These are phyloP conservation scores for Rhodotorula sp. DNA, from an alignment of 1,284 basidiomycete species.

Conservation along the genomic window DNA sequence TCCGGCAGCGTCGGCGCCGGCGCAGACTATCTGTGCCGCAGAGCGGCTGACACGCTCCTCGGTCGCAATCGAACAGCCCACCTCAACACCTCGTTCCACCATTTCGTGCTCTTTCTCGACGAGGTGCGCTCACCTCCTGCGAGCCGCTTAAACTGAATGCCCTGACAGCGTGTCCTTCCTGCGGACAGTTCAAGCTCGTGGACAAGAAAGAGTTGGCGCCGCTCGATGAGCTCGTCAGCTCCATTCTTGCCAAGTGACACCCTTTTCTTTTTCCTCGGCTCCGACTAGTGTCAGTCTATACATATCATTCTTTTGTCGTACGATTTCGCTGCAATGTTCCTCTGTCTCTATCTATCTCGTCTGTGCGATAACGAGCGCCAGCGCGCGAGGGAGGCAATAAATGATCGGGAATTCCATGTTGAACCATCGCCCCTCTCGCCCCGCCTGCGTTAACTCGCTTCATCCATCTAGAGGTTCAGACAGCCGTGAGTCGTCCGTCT, in stretches of 20 bases:
- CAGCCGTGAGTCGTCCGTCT: no score
- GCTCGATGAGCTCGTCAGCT: conserved; percentile 93
- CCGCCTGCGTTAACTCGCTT: no score
- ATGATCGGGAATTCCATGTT: no score
- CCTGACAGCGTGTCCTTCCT: background rate
- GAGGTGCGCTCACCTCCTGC: background rate
- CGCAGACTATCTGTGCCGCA: no score
- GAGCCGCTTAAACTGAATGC: background rate
- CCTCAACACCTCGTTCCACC: conserved; percentile 96
- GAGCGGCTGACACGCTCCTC: background rate
- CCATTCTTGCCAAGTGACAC: conserved; percentile 61
- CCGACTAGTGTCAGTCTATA: background rate
- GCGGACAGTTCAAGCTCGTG: conserved; percentile 81
- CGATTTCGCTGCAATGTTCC: no score
- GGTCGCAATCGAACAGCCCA: conserved; percentile 64
- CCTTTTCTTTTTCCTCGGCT: background rate
- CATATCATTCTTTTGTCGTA: background rate
- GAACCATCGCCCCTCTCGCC: no score
- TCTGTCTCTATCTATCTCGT: no score
- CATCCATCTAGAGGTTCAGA: no score
- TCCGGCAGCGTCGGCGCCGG: background rate
- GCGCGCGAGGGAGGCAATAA: no score
- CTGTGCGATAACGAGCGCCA: no score
- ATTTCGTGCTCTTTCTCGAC: conserved; percentile 89
- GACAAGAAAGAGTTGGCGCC: conserved; percentile 96